Conservation (phyloP, 108 stramenopile species). For the Nitzschia sp. region DNA sequence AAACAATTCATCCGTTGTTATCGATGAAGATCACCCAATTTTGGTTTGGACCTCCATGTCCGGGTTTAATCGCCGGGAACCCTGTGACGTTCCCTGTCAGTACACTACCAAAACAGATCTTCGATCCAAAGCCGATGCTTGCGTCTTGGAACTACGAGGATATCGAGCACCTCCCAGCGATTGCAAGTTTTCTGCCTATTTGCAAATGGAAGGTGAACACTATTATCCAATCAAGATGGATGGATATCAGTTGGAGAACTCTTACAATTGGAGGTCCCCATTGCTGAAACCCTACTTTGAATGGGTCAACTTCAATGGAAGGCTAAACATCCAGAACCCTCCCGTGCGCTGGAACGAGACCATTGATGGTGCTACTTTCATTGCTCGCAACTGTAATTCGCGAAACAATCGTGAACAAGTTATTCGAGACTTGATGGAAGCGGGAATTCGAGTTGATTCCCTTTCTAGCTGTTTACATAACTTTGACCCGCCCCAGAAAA, state of each 20-base stretch:
- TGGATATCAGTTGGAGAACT: constrained; percentile 29
- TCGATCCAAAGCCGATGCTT: constrained; percentile 2
- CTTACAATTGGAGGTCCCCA: constrained; percentile 56
- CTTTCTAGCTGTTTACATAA: constrained; percentile 55
- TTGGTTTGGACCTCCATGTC: constrained; percentile 4
- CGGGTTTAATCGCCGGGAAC: constrained; percentile 11
- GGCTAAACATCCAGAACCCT: constrained; percentile 38
- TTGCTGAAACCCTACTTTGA: constrained; percentile 50
- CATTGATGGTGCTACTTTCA: constrained; percentile 52
- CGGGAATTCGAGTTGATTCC: constrained; percentile 46
- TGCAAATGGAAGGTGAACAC: constrained; percentile 35
- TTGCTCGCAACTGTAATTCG: constrained; percentile 57
- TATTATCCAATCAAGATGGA: constrained; percentile 30
- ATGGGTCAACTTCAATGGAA: constrained; percentile 23
- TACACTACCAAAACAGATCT: neutral
- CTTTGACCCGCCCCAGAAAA: constrained; percentile 31
- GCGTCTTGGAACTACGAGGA: constrained; percentile 15
- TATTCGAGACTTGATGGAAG: constrained; percentile 34
- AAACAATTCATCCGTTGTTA: too few relatives aligned
- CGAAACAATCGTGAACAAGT: constrained; percentile 56
- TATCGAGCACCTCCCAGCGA: neutral
- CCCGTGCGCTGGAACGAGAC: constrained; percentile 37
- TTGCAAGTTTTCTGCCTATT: constrained; percentile 26
- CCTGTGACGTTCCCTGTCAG: constrained; percentile 16
- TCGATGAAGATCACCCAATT: neutral